Conservation (phyloP, 2,329 filamentous ascomycete genomes). For the Biscogniauxia marginata region DNA sequence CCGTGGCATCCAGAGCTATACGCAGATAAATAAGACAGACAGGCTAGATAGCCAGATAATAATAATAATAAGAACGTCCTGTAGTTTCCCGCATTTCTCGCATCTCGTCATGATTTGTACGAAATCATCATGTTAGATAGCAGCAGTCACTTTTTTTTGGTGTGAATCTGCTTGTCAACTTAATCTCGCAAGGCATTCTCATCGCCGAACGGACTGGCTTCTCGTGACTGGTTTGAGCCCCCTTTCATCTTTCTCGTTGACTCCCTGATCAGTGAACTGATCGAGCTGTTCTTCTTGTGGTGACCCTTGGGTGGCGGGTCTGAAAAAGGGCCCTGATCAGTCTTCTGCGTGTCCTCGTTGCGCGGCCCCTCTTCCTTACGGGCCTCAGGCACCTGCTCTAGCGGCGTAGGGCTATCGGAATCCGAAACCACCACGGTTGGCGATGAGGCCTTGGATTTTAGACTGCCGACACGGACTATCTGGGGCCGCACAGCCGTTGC, state of each 20-base stretch:
- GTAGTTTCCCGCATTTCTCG: constrained; percentile 14
- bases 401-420: constrained; percentile 19
- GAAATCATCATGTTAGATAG: constrained; percentile 13
- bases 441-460: constrained; percentile 13
- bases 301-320: constrained; percentile 46
- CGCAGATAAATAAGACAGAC: neutral
- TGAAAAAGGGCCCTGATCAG: constrained; percentile 59
- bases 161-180: neutral
- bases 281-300: constrained; percentile 42
- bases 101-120: constrained; percentile 18
- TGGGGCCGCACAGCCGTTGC: constrained; percentile 58
- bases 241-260: constrained; percentile 39
- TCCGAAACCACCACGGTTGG: constrained; percentile 22
- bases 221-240: constrained; percentile 5
- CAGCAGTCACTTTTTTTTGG: constrained; percentile 5
- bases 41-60: neutral
- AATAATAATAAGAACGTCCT: neutral
- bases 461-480: constrained; percentile 56
- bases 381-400: constrained; percentile 12
- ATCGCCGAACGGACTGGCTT: constrained; percentile 33
- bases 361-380: neutral
- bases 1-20: constrained; percentile 6
- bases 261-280: constrained; percentile 58
- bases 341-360: constrained; percentile 47
- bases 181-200: constrained; percentile 33